A percentile compares a stretch with the other conserved stretches of the same genome.
Conservation (phyloP, 768 basidiomycete species). For the Saitozyma podzolica region DNA sequence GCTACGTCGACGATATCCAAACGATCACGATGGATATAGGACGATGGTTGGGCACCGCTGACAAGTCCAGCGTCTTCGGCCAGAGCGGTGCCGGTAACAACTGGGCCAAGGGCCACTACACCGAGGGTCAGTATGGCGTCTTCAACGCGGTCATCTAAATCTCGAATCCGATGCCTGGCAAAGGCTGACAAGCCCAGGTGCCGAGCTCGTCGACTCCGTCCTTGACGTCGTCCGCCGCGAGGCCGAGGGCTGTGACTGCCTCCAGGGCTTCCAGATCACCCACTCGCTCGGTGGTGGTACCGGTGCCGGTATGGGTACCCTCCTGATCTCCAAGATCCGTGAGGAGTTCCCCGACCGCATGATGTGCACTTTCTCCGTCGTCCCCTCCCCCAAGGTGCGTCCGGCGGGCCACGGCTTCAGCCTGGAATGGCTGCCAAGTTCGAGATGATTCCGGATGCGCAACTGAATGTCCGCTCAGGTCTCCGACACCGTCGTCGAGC, state of each 20-base stretch:
- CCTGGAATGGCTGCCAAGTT: background rate
- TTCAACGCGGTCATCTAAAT: background rate
- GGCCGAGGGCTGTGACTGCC: slow-evolving; percentile 94
- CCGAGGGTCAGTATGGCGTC: slow-evolving; percentile 57
- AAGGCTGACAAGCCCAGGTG: slow-evolving; percentile 70
- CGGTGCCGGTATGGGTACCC: slow-evolving; percentile 99
- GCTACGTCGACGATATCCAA: background rate
- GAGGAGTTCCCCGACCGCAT: slow-evolving; percentile 99
- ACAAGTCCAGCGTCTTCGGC: slow-evolving; percentile 67
- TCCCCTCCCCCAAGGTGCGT: slow-evolving; percentile 82
- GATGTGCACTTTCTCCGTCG: slow-evolving; percentile 99
- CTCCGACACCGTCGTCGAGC: slow-evolving; percentile 99
- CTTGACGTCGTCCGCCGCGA: slow-evolving; percentile 98
- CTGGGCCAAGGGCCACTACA: slow-evolving; percentile 89
- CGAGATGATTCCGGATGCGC: background rate
- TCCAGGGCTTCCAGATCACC: slow-evolving; percentile 99
- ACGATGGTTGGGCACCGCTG: background rate
- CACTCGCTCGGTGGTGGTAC: slow-evolving; percentile 99
- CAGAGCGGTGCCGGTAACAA: slow-evolving; percentile 99
- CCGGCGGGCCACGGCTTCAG: too few species aligned
- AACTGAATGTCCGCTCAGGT: slow-evolving; percentile 54
- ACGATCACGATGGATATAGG: background rate
- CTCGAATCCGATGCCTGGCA: background rate
- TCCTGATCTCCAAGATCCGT: slow-evolving; percentile 97
- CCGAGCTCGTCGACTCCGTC: slow-evolving; percentile 97